Base-by-base conservation (phyloP, 345 rosid genomes). In the Acer campestre region DNA sequence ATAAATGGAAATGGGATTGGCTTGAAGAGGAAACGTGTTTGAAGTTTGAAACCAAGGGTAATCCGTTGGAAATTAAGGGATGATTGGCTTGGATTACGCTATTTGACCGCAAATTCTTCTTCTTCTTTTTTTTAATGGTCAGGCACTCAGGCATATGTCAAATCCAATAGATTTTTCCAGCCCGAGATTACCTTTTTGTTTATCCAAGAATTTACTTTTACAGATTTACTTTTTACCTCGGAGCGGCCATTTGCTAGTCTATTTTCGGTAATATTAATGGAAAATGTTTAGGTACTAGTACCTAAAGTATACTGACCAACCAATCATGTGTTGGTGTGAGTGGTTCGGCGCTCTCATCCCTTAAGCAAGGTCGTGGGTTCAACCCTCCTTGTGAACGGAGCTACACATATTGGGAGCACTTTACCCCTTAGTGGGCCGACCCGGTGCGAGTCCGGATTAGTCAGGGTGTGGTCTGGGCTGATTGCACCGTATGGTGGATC, bases 71-170 rank as follows among this genome's bases (percentile, higher is more conserved):
- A 71, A 72, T 71, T 44, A 66, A 44, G 6, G 44, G 29, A n/a
- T 27, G 46, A 38, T 17, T 18, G 42, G 68, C 8, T 64, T 61
- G 65, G 65, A 27, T 25, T 35, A 35, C 38, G 6, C 38, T 35
- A 23, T 68, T 61, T 68, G 74, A 42, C 61, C 67, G 14, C 1
- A 49, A 49, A 20, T 16, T 25, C 27, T 44, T 18, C 51, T 18
- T 3, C 56, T 13, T 9, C 3, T 29, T 23, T 46, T 44, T 22
- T 22, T 13, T 20, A 22, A 20, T 3, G 56, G 68, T 27, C 77
- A 55, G 68, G 77, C 77, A 44, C 46, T 27, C 81, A 55, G 68
- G 77, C 77, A 44, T 58, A 25, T 58, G 81, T 79, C 81, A 79
- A 79, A 79, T 79, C 77, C 81, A 67, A 25, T 58, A 59, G 62